phyloP scores from a whole-genome alignment of 495 filamentous ascomycete genomes.

The Penicillium angulare region DNA sequence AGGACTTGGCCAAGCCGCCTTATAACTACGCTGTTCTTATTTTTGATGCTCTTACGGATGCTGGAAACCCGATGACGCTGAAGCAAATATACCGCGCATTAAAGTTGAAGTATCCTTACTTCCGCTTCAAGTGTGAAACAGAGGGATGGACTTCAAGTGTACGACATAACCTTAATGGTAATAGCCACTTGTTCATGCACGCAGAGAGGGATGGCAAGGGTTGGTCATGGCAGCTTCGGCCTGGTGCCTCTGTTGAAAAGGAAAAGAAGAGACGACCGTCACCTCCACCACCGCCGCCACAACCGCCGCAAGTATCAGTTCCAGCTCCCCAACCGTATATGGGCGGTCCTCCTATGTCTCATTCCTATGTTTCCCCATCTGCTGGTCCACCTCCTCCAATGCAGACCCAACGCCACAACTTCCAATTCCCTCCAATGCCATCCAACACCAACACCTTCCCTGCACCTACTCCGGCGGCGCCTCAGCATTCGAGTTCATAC shows the following conservation, averaged over 20 bases:
- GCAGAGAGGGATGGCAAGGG: conserved; percentile 73
- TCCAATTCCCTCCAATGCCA: conserved; percentile 45
- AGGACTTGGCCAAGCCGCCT: conserved; percentile 80
- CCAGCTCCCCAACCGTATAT: conserved; percentile 43
- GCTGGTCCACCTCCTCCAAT: conserved; percentile 28
- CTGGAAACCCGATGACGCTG: conserved; percentile 69
- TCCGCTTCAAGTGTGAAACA: conserved; percentile 74
- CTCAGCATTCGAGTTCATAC: conserved; percentile 27
- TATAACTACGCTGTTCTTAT: conserved; percentile 89
- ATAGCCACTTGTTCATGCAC: conserved; percentile 78
- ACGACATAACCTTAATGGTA: conserved; percentile 89
- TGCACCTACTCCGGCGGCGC: conserved; percentile 17
- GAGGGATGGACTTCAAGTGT: conserved; percentile 97
- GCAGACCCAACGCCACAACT: conserved; percentile 35
- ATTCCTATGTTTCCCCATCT: conserved; percentile 34
- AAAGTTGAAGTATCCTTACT: conserved; percentile 85
- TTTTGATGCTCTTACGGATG: conserved; percentile 80
- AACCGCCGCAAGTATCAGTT: conserved; percentile 32
- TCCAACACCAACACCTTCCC: conserved; percentile 34
- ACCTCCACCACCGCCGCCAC: conserved; percentile 46
- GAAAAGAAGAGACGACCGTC: conserved; percentile 64
- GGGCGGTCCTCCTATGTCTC: conserved; percentile 38
- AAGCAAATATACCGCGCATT: conserved; percentile 94
- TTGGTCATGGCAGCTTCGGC: conserved; percentile 66
- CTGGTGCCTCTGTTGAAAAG: conserved; percentile 64